A percentile compares a stretch with the other conserved stretches of the same genome.
Evolutionary conservation across 345 rosid species (phyloP).

Genomic region (Mallotus nudiflorus): DNA sequence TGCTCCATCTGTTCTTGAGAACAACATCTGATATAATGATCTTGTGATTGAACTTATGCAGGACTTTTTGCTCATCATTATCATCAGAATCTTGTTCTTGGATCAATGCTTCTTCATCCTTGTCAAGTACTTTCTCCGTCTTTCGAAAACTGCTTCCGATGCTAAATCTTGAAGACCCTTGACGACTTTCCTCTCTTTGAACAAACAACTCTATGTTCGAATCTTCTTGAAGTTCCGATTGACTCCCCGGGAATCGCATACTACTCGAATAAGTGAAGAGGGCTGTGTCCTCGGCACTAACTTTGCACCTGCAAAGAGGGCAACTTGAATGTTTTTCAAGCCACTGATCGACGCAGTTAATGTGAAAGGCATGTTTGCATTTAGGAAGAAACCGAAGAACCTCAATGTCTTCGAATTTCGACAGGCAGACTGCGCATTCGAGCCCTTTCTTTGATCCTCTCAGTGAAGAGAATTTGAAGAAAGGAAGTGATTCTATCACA

Average conservation of each 20-base stretch:
- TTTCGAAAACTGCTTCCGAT: conserved; percentile 74
- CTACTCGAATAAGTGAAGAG: conserved; percentile 56
- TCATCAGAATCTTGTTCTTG: conserved; percentile 3
- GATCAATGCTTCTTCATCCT: conserved; percentile 25
- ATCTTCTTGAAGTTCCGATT: conserved; percentile 47
- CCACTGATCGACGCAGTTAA: conserved; percentile 84
- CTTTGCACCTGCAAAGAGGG: conserved; percentile 70
- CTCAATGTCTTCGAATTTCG: conserved; percentile 79
- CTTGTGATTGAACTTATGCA: conserved; percentile 69
- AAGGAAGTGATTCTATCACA: conserved; percentile 77
- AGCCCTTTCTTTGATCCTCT: conserved; percentile 76
- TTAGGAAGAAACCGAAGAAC: conserved; percentile 71
- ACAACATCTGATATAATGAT: conserved; percentile 72
- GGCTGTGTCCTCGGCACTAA: conserved; percentile 55
- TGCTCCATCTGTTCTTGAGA: conserved; percentile 84
- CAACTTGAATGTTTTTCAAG: conserved; percentile 88
- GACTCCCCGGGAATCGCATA: conserved; percentile 49
- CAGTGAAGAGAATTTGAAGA: conserved; percentile 78
- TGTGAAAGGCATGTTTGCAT: conserved; percentile 87
- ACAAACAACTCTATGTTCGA: conserved; percentile 60
- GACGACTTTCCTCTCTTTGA: conserved; percentile 57
- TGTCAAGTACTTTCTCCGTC: conserved; percentile 26
- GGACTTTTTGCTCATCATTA: conserved; percentile 17
- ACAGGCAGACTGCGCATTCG: conserved; percentile 83
- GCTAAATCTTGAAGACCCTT: conserved; percentile 65